Percentiles rank a stretch among this genome's conserved stretches.
Conservation (phyloP, 2,329 filamentous ascomycete genomes). For the Cladosporium sp. region DNA sequence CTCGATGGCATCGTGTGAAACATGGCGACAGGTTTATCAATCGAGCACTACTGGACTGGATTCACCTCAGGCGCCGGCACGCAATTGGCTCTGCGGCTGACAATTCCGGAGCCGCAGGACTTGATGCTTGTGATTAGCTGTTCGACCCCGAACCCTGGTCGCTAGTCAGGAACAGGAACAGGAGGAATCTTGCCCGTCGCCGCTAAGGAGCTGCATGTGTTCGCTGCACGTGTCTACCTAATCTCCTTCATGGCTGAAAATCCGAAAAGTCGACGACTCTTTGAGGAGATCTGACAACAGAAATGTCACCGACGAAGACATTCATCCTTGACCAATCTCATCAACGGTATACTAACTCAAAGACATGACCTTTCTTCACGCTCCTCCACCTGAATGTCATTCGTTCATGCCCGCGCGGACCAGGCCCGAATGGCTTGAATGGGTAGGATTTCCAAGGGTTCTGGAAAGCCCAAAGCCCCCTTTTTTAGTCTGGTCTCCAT, state of each 20-base stretch:
- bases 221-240: background rate
- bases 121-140: background rate
- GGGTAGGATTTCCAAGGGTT: conserved; percentile 5
- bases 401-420: background rate
- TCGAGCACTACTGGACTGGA: too few relatives aligned
- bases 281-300: too few relatives aligned
- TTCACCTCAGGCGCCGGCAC: too few relatives aligned
- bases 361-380: conserved; percentile 11
- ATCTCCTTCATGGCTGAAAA: too few relatives aligned
- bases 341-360: background rate
- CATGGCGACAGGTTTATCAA: too few relatives aligned
- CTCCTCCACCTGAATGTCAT: background rate
- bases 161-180: conserved; percentile 13
- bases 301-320: background rate
- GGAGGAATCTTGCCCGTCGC: conserved; percentile 4
- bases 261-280: conserved; percentile 8
- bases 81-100: conserved; percentile 2
- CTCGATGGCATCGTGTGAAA: too few relatives aligned
- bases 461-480: conserved; percentile 13
- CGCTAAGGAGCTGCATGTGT: conserved; percentile 8
- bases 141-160: conserved; percentile 4
- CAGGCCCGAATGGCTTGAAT: conserved; percentile 8
- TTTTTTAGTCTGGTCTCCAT: conserved; percentile 13
- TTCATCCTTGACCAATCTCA: too few relatives aligned
- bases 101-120: background rate